phyloP scores from a whole-genome alignment of 2,329 filamentous ascomycete genomes.

The Coniella vitis region DNA sequence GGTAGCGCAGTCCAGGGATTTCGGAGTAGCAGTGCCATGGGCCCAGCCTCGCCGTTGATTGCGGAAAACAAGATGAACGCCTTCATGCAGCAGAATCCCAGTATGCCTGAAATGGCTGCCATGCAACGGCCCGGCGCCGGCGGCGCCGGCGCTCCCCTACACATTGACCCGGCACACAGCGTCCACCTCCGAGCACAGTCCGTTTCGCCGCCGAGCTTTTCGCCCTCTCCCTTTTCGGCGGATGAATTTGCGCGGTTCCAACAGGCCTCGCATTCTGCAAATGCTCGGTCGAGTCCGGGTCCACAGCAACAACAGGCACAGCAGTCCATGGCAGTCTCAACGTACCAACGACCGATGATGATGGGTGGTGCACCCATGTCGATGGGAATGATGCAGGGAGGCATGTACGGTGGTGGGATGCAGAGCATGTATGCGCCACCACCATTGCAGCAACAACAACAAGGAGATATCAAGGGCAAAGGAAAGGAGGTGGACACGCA shows the following conservation, averaged over 20 bases:
- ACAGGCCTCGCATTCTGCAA: constrained; percentile 54
- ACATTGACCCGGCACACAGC: constrained; percentile 37
- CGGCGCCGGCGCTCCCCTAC: constrained; percentile 31
- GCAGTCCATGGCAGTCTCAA: constrained; percentile 32
- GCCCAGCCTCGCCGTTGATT: constrained; percentile 5
- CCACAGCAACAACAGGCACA: constrained; percentile 40
- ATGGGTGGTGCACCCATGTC: constrained; percentile 38
- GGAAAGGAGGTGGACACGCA: constrained; percentile 84
- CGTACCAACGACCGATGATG: constrained; percentile 56
- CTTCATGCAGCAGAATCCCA: constrained; percentile 76
- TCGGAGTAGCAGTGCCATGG: constrained; percentile 7
- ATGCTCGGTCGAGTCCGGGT: constrained; percentile 52
- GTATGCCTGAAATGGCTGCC: constrained; percentile 43
- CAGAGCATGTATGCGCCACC: constrained; percentile 36
- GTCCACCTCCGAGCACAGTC: constrained; percentile 47
- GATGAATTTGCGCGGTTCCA: constrained; percentile 87
- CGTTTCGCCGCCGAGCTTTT: constrained; percentile 47
- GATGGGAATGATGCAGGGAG: constrained; percentile 49
- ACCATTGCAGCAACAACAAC: constrained; percentile 34
- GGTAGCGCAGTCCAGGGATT: constrained; percentile 10
- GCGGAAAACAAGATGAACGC: constrained; percentile 65
- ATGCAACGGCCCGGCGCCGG: constrained; percentile 8
- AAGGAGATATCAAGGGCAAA: constrained; percentile 61
- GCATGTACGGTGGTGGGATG: constrained; percentile 49
- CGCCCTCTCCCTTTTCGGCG: constrained; percentile 61